Evolutionary conservation across 192 early-diverging fungal species (phyloP).

Genomic region (Phycomyces blakesleeanus): DNA sequence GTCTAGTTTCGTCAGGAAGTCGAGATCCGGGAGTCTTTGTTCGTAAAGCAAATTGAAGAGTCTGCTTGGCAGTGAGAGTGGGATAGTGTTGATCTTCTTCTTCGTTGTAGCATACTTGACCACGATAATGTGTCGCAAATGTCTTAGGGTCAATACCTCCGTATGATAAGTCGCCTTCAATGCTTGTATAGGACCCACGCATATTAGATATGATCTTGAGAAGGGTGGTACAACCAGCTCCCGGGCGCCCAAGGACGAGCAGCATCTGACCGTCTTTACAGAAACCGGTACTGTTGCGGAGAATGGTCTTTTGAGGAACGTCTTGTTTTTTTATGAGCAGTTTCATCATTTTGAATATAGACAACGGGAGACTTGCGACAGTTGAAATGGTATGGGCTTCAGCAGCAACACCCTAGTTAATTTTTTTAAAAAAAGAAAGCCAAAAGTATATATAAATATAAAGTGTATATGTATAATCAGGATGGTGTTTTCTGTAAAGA

Average conservation of each 20-base stretch:
- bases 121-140: constrained; percentile 60
- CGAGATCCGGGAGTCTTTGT: constrained; percentile 64
- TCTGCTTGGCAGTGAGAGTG: constrained; percentile 78
- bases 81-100: constrained; percentile 82
- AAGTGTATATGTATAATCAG: too few species aligned
- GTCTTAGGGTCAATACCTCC: constrained; percentile 61
- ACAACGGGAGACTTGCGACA: constrained; percentile 14
- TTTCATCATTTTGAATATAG: neutral
- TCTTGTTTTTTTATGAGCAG: neutral
- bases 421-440: too few species aligned
- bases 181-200: constrained; percentile 42
- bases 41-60: constrained; percentile 71
- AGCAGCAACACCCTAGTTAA: constrained; percentile 30
- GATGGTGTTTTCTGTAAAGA: too few species aligned
- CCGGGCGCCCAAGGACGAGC: constrained; percentile 67
- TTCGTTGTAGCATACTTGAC: constrained; percentile 74
- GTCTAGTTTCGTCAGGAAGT: constrained; percentile 43
- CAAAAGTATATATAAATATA: too few species aligned
- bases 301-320: constrained; percentile 44
- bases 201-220: constrained; percentile 62
- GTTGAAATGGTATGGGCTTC: constrained; percentile 33
- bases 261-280: constrained; percentile 71
- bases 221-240: constrained; percentile 63
- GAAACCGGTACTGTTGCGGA: constrained; percentile 59
- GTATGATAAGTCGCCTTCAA: constrained; percentile 58